Evolutionary conservation across 768 basidiomycete genomes (phyloP).

Genomic region (Mycena maculata): DNA sequence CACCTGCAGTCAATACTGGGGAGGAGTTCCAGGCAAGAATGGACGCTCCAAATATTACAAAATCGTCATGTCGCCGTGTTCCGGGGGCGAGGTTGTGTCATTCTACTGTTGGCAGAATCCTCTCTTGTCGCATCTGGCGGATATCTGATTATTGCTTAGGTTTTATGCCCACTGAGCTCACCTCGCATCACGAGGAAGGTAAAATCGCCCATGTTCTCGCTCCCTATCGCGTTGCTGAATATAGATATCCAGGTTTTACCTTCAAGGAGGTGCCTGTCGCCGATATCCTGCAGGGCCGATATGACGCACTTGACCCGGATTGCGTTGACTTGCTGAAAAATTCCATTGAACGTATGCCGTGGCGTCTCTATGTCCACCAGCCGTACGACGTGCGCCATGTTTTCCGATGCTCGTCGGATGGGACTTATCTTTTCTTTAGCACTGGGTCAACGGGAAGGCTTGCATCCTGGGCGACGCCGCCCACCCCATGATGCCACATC

Average conservation of each 20-base stretch:
- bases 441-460: constrained; percentile 42
- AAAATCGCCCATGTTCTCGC: neutral
- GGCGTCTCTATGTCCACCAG: constrained; percentile 49
- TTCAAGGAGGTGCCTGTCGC: constrained; percentile 46
- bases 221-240: neutral
- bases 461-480: constrained; percentile 46
- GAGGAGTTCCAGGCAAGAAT: constrained; percentile 42
- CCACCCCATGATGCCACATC: constrained; percentile 48
- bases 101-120: constrained; percentile 41
- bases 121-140: neutral
- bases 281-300: constrained; percentile 43
- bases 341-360: constrained; percentile 48
- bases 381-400: constrained; percentile 40
- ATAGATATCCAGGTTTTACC: constrained; percentile 38
- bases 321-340: constrained; percentile 43
- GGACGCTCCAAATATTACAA: constrained; percentile 49
- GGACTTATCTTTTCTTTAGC: constrained; percentile 24
- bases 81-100: constrained; percentile 44
- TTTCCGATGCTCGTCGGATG: neutral
- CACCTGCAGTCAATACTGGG: constrained; percentile 46
- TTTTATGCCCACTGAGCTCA: constrained; percentile 49
- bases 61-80: constrained; percentile 48
- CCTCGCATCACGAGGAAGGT: constrained; percentile 46
- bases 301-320: constrained; percentile 46
- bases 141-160: constrained; percentile 28